Evolutionary conservation across 169 alveolate genomes (phyloP).

Genomic region (Babesia gibsoni): DNA sequence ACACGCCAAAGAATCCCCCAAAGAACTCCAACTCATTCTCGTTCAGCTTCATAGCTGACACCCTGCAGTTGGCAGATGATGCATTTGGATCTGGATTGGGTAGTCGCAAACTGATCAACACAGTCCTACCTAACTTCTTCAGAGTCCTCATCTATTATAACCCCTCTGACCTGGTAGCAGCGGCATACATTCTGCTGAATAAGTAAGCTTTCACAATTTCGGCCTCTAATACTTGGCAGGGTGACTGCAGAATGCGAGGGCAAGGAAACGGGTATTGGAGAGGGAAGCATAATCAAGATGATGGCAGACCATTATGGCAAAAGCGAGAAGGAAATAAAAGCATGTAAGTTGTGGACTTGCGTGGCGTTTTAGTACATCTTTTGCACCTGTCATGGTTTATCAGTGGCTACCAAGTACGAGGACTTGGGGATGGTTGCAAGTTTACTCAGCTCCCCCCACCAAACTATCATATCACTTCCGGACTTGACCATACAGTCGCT

Average conservation of each 20-base stretch:
- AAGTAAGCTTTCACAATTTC: conserved; percentile 17
- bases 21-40: conserved; percentile 16
- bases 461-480: conserved; percentile 80
- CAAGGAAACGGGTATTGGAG: conserved; percentile 96
- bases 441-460: conserved; percentile 82
- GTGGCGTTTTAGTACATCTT: conserved; percentile 69
- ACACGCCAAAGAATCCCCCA: conserved; percentile 46
- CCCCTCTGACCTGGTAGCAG: conserved; percentile 80
- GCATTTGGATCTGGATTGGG: conserved; percentile 86
- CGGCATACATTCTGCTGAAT: conserved; percentile 78
- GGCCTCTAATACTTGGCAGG: neutral
- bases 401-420: conserved; percentile 79
- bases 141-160: conserved; percentile 77
- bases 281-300: conserved; percentile 89
- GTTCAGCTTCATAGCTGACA: conserved; percentile 71
- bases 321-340: conserved; percentile 87
- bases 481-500: conserved; percentile 81
- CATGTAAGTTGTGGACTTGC: conserved; percentile 35
- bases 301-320: conserved; percentile 92
- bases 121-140: conserved; percentile 77
- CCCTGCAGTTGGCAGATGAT: conserved; percentile 79
- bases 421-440: conserved; percentile 89
- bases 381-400: neutral
- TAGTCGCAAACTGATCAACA: conserved; percentile 77
- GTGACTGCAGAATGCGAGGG: conserved; percentile 94